Percentiles rank a stretch among this genome's conserved stretches.
phyloP scores from a whole-genome alignment of 352 stramenopile genomes.

The Pythium volutum region DNA sequence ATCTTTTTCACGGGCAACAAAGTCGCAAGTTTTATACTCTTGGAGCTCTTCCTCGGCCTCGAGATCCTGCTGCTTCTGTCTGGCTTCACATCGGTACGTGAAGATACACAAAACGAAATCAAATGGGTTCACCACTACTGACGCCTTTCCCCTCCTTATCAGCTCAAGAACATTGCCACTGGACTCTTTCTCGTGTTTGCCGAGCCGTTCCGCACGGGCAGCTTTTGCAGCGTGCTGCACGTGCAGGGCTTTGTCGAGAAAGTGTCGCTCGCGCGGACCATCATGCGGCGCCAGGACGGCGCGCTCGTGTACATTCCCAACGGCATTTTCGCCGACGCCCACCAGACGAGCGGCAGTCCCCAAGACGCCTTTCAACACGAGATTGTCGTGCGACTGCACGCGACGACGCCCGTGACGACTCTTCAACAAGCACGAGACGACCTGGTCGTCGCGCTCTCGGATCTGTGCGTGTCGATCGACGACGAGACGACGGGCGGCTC shows the following conservation, averaged over 20 bases:
- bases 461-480: slow-evolving; percentile 3
- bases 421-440: slow-evolving; percentile 38
- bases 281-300: slow-evolving; percentile 59
- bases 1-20: slow-evolving; percentile 74
- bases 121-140: not conserved
- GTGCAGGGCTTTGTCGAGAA: slow-evolving; percentile 67
- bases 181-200: slow-evolving; percentile 84
- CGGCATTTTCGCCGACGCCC: slow-evolving; percentile 67
- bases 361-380: slow-evolving; percentile 52
- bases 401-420: slow-evolving; percentile 34
- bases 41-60: slow-evolving; percentile 65
- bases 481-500: slow-evolving; percentile 5
- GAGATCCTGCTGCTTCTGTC: slow-evolving; percentile 58
- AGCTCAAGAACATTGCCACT: slow-evolving; percentile 82
- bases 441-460: slow-evolving; percentile 18
- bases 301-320: slow-evolving; percentile 79
- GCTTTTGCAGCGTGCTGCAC: slow-evolving; percentile 46
- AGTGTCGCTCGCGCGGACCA: slow-evolving; percentile 74
- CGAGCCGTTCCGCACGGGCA: slow-evolving; percentile 75
- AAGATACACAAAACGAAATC: not conserved
- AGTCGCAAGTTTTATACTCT: slow-evolving; percentile 59
- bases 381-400: slow-evolving; percentile 41
- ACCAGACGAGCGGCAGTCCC: slow-evolving; percentile 62
- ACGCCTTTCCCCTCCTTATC: not conserved
- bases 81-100: slow-evolving; percentile 59